phyloP scores from a whole-genome alignment of 352 stramenopile species.

The Phytophthora cactorum region DNA sequence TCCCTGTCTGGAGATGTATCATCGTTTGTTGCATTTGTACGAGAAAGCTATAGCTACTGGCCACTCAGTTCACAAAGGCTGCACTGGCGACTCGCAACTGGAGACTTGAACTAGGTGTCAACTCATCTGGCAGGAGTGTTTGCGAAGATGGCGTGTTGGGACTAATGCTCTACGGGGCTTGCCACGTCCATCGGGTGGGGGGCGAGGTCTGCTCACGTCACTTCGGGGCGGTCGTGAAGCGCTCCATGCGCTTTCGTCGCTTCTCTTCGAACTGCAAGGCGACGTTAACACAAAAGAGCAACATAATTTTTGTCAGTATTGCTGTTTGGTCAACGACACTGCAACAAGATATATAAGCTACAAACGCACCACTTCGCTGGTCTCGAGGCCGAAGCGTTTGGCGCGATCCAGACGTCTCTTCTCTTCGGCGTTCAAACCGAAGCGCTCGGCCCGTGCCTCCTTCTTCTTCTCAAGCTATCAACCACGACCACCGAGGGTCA shows the following conservation, averaged over 20 bases:
- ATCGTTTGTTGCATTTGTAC: conserved; percentile 43
- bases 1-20: conserved; percentile 15
- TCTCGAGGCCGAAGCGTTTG: conserved; percentile 87
- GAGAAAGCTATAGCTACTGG: conserved; percentile 22
- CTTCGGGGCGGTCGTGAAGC: conserved; percentile 49
- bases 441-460: conserved; percentile 75
- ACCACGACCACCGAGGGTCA: conserved; percentile 6
- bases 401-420: conserved; percentile 84
- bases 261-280: conserved; percentile 70
- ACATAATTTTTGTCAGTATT: conserved; percentile 14
- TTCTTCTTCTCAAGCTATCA: conserved; percentile 85
- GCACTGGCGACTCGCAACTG: conserved; percentile 8
- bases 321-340: conserved; percentile 9
- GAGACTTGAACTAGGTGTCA: conserved; percentile 10
- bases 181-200: conserved; percentile 5
- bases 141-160: conserved; percentile 7
- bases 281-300: conserved; percentile 7
- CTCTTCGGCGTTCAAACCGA: conserved; percentile 82
- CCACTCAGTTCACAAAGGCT: conserved; percentile 5
- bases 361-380: conserved; percentile 69
- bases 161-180: conserved; percentile 23
- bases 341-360: conserved; percentile 7
- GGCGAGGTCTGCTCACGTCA: conserved; percentile 19
- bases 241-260: conserved; percentile 74
- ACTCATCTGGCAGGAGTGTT: conserved; percentile 3